Conservation (phyloP, 2,329 filamentous ascomycete genomes). For the Neonectria punicea region DNA sequence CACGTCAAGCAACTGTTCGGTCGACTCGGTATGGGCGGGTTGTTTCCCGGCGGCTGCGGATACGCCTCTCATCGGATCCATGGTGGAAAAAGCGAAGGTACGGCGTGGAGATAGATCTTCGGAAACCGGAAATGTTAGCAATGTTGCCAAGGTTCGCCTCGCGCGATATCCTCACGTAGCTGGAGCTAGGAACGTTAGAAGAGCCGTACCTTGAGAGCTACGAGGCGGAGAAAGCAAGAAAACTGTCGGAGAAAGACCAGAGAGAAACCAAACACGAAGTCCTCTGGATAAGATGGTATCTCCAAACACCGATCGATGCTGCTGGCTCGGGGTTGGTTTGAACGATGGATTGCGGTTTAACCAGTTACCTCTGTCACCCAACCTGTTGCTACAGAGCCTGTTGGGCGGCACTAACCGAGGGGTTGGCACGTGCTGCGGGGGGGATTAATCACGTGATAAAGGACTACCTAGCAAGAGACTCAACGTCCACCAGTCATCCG, state of each 20-base stretch:
- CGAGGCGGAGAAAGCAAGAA: neutral
- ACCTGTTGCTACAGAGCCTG: slow-evolving; percentile 36
- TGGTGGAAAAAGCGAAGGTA: slow-evolving; percentile 24
- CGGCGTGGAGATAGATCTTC: slow-evolving; percentile 15
- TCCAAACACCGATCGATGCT: slow-evolving; percentile 14
- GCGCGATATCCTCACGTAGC: slow-evolving; percentile 5
- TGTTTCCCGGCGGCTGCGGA: slow-evolving; percentile 45
- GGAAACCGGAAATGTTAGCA: slow-evolving; percentile 27
- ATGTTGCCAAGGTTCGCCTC: neutral
- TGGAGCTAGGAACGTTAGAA: neutral
- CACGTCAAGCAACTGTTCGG: slow-evolving; percentile 80
- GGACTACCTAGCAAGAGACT: neutral
- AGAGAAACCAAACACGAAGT: neutral
- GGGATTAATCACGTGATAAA: slow-evolving; percentile 33
- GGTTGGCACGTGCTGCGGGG: slow-evolving; percentile 42
- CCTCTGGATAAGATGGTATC: slow-evolving; percentile 4
- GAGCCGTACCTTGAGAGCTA: neutral
- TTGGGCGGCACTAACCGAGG: slow-evolving; percentile 44
- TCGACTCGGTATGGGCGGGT: slow-evolving; percentile 51
- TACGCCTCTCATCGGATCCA: slow-evolving; percentile 49
- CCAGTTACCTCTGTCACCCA: slow-evolving; percentile 24
- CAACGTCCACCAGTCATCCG: neutral
- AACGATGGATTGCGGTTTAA: slow-evolving; percentile 19
- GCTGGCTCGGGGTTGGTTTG: slow-evolving; percentile 15
- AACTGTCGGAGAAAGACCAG: neutral